Base-by-base conservation (phyloP, 2,329 filamentous ascomycete genomes). In the Ophiocordyceps camponoti-rufipedis region DNA sequence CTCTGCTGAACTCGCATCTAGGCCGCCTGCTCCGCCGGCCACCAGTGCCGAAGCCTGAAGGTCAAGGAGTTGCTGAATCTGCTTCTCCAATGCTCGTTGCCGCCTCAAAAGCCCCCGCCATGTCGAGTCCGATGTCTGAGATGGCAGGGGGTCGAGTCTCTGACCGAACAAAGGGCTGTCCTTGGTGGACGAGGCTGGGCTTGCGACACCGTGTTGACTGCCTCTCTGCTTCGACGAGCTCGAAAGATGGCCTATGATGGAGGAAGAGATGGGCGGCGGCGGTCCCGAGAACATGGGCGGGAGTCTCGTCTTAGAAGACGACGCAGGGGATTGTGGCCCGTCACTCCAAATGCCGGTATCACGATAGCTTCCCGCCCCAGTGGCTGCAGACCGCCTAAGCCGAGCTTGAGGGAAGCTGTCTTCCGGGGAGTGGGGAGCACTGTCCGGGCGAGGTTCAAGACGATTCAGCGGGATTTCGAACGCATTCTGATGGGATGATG, bases 191-290 rank as follows among this genome's bases (percentile, higher is more conserved):
- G 39, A 44, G 45, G 41, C 46, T 46, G 4, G 42, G 44, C 10
- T 41, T 46, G 7, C 48, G n/a, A 50, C 44, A 38, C 47, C 45
- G 12, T 31, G 16, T 3, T 44, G 35, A 9, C 44, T n/a, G 33
- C 19, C 43, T n/a, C 43, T 29, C 13, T 12, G 43, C 60, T 51
- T n/a, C 51, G 48, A 41, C 31, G 43, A 40, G 11, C 40, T 41
- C 10, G 46, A 41, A 23, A 35, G 23, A 44, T 48, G 51, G n/a
- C 51, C 52, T 2, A 67, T 45, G 18, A 67, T 47, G 0, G 70
- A 71, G 6, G 58, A 51, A 1, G 67, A 62, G 46, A 74, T 73
- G 4, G 71, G 71, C 1, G 71, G 69, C 0, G 71, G 71, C 0
- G 71, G 70, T 1, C 69, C 69, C 2, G 59, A 53, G 47, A 73